Evolutionary conservation across 2,329 filamentous ascomycete genomes (phyloP).

Genomic region (Penicillium sp.): DNA sequence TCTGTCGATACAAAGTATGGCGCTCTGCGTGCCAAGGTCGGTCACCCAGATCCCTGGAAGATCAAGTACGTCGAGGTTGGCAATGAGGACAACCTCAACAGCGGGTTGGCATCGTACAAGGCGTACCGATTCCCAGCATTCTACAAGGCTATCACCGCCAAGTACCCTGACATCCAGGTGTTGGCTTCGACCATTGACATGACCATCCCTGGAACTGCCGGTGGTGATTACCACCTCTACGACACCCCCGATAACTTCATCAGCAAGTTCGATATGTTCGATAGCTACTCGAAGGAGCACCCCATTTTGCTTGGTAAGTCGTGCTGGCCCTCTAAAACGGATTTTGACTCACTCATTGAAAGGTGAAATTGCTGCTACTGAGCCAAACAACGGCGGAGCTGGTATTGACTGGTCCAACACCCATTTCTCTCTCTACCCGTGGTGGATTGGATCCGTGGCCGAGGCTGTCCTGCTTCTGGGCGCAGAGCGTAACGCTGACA

Average conservation of each 20-base stretch:
- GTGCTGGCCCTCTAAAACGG: neutral
- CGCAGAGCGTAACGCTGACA: constrained; percentile 60
- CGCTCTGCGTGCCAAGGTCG: constrained; percentile 58
- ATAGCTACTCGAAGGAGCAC: constrained; percentile 42
- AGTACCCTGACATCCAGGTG: constrained; percentile 58
- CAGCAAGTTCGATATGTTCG: constrained; percentile 55
- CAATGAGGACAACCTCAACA: constrained; percentile 66
- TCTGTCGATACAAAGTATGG: constrained; percentile 34
- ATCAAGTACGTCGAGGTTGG: constrained; percentile 67
- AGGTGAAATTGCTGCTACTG: constrained; percentile 33
- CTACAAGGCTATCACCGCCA: constrained; percentile 59
- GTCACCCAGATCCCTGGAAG: constrained; percentile 62
- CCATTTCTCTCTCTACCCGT: constrained; percentile 52
- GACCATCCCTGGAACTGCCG: constrained; percentile 26
- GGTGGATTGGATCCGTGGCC: constrained; percentile 63
- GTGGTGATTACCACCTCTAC: constrained; percentile 53
- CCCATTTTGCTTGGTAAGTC: constrained; percentile 29
- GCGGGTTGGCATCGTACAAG: constrained; percentile 53
- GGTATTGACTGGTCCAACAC: constrained; percentile 50
- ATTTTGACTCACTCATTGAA: neutral
- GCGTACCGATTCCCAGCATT: constrained; percentile 61
- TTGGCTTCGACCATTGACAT: constrained; percentile 37
- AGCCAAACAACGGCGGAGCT: constrained; percentile 45
- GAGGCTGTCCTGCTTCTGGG: constrained; percentile 68
- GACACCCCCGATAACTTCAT: constrained; percentile 55